Percentiles rank a stretch among this genome's conserved stretches.
Conservation (phyloP, 352 stramenopile genomes). For the Phytophthora agathidicida region DNA sequence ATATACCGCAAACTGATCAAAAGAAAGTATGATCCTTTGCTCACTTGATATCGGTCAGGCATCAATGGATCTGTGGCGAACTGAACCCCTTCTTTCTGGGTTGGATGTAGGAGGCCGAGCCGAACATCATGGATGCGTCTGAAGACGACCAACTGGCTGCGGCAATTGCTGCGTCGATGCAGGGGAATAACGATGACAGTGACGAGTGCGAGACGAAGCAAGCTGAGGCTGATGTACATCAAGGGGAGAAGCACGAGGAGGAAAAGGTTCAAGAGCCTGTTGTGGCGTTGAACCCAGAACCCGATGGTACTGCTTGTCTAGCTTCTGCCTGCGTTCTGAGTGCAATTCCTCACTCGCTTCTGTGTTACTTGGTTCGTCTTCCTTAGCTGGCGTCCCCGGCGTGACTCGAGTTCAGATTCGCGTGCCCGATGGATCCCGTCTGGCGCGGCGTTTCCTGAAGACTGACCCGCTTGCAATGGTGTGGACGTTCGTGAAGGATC, state of each 20-base stretch:
- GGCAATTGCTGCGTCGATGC: constrained; percentile 80
- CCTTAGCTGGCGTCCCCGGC: constrained; percentile 47
- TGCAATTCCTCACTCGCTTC: constrained; percentile 3
- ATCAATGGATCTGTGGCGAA: neutral
- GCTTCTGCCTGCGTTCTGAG: neutral
- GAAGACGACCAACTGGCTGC: constrained; percentile 83
- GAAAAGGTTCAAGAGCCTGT: constrained; percentile 47
- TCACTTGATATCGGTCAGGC: neutral
- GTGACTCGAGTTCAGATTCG: constrained; percentile 79
- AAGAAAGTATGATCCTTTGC: constrained; percentile 19
- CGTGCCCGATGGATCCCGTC: constrained; percentile 61
- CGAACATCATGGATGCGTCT: constrained; percentile 58
- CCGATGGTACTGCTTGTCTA: constrained; percentile 45
- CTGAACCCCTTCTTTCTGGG: neutral
- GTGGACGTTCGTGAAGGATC: constrained; percentile 74
- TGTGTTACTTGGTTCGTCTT: constrained; percentile 10
- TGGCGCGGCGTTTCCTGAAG: constrained; percentile 80
- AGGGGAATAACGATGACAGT: constrained; percentile 44
- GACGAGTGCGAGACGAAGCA: constrained; percentile 43
- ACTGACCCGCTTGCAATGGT: constrained; percentile 67
- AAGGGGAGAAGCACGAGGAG: constrained; percentile 48
- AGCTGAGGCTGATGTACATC: constrained; percentile 31
- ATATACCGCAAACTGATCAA: constrained; percentile 22
- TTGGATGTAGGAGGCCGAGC: constrained; percentile 21
- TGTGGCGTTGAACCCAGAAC: constrained; percentile 55